Conservation (phyloP, 257 asterid species). For the Solanum chilense region DNA sequence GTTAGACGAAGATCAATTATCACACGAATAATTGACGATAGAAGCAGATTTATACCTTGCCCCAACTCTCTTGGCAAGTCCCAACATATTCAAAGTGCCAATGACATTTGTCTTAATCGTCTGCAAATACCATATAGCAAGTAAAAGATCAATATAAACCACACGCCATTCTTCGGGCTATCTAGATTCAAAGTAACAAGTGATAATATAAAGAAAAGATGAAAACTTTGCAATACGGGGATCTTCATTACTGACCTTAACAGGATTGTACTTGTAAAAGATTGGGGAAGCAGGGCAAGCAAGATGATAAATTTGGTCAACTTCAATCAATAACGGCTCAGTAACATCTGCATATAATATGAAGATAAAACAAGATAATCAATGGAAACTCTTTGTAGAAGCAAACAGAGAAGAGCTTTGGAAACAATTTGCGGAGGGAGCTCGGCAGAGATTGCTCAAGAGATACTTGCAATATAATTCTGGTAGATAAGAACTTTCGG, state of each 20-base stretch:
- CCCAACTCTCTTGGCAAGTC: conserved; percentile 97
- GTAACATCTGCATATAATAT: conserved; percentile 58
- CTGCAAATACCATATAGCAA: conserved; percentile 18
- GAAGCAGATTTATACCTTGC: conserved; percentile 50
- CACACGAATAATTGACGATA: neutral
- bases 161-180: neutral
- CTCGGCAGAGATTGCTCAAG: neutral
- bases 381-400: neutral
- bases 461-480: neutral
- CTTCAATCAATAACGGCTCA: conserved; percentile 73
- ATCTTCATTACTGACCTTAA: conserved; percentile 44
- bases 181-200: neutral
- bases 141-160: neutral
- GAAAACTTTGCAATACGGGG: too few relatives aligned
- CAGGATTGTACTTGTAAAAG: conserved; percentile 94
- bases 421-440: neutral
- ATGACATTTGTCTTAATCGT: conserved; percentile 94
- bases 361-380: neutral
- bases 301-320: conserved; percentile 93
- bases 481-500: neutral
- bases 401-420: neutral
- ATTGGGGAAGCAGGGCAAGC: conserved; percentile 99
- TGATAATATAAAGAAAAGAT: neutral
- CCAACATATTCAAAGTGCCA: conserved; percentile 95
- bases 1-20: neutral